Conservation (phyloP, 1,284 basidiomycete species). For the Apiotrichum gamsii region DNA sequence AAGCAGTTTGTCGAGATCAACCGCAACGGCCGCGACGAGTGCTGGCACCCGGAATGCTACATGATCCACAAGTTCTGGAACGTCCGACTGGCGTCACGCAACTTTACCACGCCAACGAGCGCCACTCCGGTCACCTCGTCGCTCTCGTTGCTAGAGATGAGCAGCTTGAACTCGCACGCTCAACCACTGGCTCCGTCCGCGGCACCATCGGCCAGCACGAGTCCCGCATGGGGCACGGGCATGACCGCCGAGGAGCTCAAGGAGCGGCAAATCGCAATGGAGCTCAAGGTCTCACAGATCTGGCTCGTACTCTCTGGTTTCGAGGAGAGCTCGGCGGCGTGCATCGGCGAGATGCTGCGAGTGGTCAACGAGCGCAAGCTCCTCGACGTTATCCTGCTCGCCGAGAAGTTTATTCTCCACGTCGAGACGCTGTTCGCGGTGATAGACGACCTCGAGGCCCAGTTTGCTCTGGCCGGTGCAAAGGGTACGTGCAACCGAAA, state of each 20-base stretch:
- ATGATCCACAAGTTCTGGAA: constrained; percentile 99
- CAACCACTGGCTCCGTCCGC: no score
- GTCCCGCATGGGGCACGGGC: constrained; percentile 37
- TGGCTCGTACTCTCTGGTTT: constrained; percentile 99
- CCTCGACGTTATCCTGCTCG: constrained; percentile 93
- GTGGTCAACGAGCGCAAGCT: constrained; percentile 96
- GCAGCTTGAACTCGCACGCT: constrained; percentile 6
- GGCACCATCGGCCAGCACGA: constrained; percentile 43
- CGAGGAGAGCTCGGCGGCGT: constrained; percentile 97
- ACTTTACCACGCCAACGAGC: constrained; percentile 49
- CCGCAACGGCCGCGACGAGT: constrained; percentile 93
- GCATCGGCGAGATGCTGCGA: constrained; percentile 97
- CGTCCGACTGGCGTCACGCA: constrained; percentile 82
- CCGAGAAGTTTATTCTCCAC: constrained; percentile 96
- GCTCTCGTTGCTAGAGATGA: constrained; percentile 42
- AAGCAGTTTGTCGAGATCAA: constrained; percentile 99
- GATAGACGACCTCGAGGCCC: constrained; percentile 90
- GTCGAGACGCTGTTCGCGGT: constrained; percentile 97
- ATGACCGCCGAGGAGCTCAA: constrained; percentile 80
- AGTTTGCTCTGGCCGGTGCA: constrained; percentile 72
- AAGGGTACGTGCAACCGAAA: constrained; percentile 59
- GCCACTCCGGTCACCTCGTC: constrained; percentile 51
- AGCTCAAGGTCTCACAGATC: constrained; percentile 95
- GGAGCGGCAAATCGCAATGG: constrained; percentile 89
- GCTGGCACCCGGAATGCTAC: constrained; percentile 99